Base-by-base conservation (phyloP, 495 filamentous ascomycete species). In the Penicillium samsonianum region DNA sequence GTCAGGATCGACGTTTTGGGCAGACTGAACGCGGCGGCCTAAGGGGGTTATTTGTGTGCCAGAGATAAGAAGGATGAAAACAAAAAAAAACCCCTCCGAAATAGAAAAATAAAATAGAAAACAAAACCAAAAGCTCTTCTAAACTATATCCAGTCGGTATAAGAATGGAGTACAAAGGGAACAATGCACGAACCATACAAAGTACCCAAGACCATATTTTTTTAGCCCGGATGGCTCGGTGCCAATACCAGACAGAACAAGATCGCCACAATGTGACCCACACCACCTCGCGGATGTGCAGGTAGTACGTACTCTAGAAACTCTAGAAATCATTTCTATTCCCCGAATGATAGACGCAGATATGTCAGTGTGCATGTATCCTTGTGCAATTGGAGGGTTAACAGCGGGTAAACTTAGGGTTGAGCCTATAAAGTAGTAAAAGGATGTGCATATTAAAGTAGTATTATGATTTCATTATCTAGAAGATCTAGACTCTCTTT, bases 201-300 rank as follows among this genome's bases (percentile, higher is more conserved):
- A 1, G 16, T 16, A 9, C 30, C n/a, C n/a, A n/a, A 37, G 4
- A 37, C 33, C 14, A 37, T n/a, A n/a, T n/a, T n/a, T n/a, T n/a
- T 38, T 38, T 38, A 38, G 35, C n/a, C 42, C 31, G 41, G 26
- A 44, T 43, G 30, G n/a, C 19, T 28, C 31, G 49, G 35, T n/a
- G n/a, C 4, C 3, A 25, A 12, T 50, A 9, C 9, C 17, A 49
- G 20, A 26, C 42, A 55, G 28, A 35, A 55, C 37, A 35, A 5
- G 53, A 55, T 55, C 43, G 53, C 53, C 53, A 55, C 53, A 16
- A 8, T 17, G 41, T 37, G 53, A 55, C 53, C 53, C 53, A 55
- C 50, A 20, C 8, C 37, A 28, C 37, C 3, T 31, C 9, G 30
- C 12, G 38, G 41, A 35, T 35, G 20, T 16, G 22, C 52, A 44